Evolutionary conservation across 345 rosid genomes (phyloP).

Genomic region (Camelina neglecta): DNA sequence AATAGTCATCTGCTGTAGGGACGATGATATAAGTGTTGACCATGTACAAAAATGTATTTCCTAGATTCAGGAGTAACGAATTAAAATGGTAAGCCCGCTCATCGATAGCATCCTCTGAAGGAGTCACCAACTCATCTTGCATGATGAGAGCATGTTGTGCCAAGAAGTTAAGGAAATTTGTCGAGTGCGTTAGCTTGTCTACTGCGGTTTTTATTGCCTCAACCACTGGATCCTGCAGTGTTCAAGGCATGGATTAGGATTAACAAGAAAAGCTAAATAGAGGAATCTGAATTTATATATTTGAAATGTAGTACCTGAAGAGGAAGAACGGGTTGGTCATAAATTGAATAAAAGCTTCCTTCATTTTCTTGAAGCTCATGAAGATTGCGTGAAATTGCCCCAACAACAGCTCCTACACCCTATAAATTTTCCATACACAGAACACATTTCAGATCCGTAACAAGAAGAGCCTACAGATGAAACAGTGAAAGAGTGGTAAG

Average conservation of each 20-base stretch:
- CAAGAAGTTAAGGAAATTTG: slow-evolving; percentile 84
- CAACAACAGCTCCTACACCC: slow-evolving; percentile 99
- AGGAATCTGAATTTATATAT: not conserved
- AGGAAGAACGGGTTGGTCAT: slow-evolving; percentile 87
- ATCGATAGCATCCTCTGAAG: slow-evolving; percentile 69
- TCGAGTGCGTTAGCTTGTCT: slow-evolving; percentile 82
- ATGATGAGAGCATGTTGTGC: slow-evolving; percentile 97
- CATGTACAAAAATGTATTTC: slow-evolving; percentile 91
- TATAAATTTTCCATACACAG: slow-evolving; percentile 40
- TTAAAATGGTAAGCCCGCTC: slow-evolving; percentile 82
- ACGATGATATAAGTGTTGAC: slow-evolving; percentile 93
- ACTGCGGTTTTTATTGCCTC: slow-evolving; percentile 82
- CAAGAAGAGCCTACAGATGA: slow-evolving; percentile 28
- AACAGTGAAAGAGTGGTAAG: slow-evolving; percentile 3
- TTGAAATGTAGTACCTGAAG: slow-evolving; percentile 58
- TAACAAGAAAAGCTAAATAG: not conserved
- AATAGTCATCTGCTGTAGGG: slow-evolving; percentile 95
- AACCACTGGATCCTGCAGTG: slow-evolving; percentile 82
- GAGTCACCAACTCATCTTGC: slow-evolving; percentile 90
- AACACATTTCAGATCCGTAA: slow-evolving; percentile 12
- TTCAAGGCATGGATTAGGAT: not conserved
- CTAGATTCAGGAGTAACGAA: slow-evolving; percentile 87
- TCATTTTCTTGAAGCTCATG: slow-evolving; percentile 96
- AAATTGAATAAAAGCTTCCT: slow-evolving; percentile 94
- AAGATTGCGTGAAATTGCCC: slow-evolving; percentile 97